Evolutionary conservation across 2,329 filamentous ascomycete genomes (phyloP).

Genomic region (Colletotrichum nymphaeae): DNA sequence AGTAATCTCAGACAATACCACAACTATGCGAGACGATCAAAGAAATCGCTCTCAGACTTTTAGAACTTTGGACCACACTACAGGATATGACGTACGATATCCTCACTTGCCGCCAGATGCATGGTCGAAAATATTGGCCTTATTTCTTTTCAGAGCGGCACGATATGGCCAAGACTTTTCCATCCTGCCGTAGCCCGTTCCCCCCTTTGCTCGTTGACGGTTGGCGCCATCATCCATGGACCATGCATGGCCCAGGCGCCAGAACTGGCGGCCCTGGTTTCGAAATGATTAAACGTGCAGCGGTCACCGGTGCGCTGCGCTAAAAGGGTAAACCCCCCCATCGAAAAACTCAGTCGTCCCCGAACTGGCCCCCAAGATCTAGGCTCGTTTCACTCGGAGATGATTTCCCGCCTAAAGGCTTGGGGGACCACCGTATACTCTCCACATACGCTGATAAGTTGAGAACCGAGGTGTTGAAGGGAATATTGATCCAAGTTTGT

Average conservation of each 20-base stretch:
- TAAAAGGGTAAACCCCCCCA: not conserved
- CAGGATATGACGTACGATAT: slow-evolving; percentile 4
- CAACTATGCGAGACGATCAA: not conserved
- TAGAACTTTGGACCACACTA: not conserved
- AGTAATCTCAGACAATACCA: not conserved
- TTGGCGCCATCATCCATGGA: slow-evolving; percentile 24
- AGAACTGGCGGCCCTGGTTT: slow-evolving; percentile 2
- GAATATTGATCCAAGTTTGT: not conserved
- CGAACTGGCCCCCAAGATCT: slow-evolving; percentile 9
- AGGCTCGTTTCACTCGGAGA: slow-evolving; percentile 31
- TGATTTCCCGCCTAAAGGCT: slow-evolving; percentile 13
- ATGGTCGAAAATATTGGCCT: slow-evolving; percentile 3
- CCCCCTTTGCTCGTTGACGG: not conserved
- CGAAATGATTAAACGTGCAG: slow-evolving; percentile 25
- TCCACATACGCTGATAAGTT: slow-evolving; percentile 9
- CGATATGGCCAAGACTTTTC: slow-evolving; percentile 2
- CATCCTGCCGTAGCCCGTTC: not conserved
- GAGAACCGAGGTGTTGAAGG: not conserved
- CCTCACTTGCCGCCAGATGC: not conserved
- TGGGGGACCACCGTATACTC: slow-evolving; percentile 5
- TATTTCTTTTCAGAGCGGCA: slow-evolving; percentile 21
- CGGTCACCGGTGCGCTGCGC: not conserved
- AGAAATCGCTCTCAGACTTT: too few relatives aligned
- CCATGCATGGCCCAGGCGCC: not conserved
- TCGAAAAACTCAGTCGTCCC: not conserved